Evolutionary conservation across 2,329 filamentous ascomycete genomes (phyloP), one percentile per base, ranked within the genome.

Genomic region (Aspergillus ochraceus): DNA sequence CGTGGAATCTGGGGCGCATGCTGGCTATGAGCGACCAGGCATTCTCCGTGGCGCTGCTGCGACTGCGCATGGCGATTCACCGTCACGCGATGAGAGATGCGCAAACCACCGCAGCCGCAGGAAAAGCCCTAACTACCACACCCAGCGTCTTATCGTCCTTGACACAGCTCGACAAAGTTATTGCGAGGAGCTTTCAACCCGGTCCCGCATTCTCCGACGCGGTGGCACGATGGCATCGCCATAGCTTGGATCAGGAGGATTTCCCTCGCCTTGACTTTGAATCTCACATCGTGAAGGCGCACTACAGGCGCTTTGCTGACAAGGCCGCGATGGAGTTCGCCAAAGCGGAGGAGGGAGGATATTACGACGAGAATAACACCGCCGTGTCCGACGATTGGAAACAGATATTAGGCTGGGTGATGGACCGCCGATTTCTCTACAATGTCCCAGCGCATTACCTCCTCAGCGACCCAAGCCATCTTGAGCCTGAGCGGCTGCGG

Each of bases 1-100:
- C 80, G 0, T 83, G 80, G 80, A 65, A 78, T 29, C 57, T 81
- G 0, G 80, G 80, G 0, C 73, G 72, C 22, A 70, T 70, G 3
- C 52, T 81, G 36, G 80, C 77, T 0, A 60, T 81, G 0, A 72
- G 70, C 0, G 76, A 78, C 55, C 54, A 60, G 8, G 59, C 60
- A 0, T 80, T 78, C 55, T 69, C 62, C 1, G 59, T 69, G 5
- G 69, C 74, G 0, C 46, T 79, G 30, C 52, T 52, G 5, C 58
- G 68, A 22, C 51, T 75, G 20, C 65, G 73, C 17, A 67, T 39
- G 0, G 14, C 24, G 2, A 68, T 73, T 30, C 60, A 66, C 9
- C 39, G 51, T 11, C 26, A 36, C 1, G 55, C 63, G 0, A 39
- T 52, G 55, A 6, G 24, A 3, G 46, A 42, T n/a, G 39, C n/a